phyloP scores from a whole-genome alignment of 345 rosid genomes.

The Pugionium dolabratum region DNA sequence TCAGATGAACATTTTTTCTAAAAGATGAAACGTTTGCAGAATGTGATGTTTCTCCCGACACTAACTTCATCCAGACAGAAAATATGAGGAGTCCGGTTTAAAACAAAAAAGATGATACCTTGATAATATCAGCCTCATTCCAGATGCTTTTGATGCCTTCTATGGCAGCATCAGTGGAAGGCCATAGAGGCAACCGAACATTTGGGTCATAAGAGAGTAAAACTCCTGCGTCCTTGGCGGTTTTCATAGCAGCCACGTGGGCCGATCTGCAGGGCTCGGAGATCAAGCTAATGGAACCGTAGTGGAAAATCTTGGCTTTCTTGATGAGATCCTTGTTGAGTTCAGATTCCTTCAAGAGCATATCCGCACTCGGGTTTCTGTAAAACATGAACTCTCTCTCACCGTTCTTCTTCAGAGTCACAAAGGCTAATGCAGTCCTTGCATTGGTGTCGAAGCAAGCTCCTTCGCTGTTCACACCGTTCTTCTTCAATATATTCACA shows the following conservation, averaged over 20 bases:
- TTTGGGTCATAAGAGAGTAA: conserved; percentile 72
- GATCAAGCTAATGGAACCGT: conserved; percentile 72
- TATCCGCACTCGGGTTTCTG: background rate
- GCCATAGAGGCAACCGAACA: conserved; percentile 69
- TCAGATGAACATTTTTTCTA: too few species aligned
- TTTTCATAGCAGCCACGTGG: conserved; percentile 72
- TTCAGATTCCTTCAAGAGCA: conserved; percentile 55
- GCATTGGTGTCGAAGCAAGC: background rate
- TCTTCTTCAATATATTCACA: conserved; percentile 56
- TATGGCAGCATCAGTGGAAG: conserved; percentile 57
- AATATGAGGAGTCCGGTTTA: background rate
- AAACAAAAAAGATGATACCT: conserved; percentile 39
- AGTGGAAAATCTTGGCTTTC: conserved; percentile 67
- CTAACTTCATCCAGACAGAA: conserved; percentile 1
- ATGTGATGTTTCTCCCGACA: background rate
- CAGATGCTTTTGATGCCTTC: conserved; percentile 68
- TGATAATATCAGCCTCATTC: conserved; percentile 63
- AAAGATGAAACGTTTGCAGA: too few species aligned
- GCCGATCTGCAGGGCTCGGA: conserved; percentile 69
- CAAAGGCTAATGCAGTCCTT: background rate
- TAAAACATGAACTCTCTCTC: background rate
- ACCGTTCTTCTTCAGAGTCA: background rate
- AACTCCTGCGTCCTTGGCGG: conserved; percentile 57
- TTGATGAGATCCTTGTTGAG: conserved; percentile 55
- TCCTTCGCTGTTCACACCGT: conserved; percentile 50